phyloP scores from a whole-genome alignment of 2,329 filamentous ascomycete genomes.

The Colletotrichum sp. region DNA sequence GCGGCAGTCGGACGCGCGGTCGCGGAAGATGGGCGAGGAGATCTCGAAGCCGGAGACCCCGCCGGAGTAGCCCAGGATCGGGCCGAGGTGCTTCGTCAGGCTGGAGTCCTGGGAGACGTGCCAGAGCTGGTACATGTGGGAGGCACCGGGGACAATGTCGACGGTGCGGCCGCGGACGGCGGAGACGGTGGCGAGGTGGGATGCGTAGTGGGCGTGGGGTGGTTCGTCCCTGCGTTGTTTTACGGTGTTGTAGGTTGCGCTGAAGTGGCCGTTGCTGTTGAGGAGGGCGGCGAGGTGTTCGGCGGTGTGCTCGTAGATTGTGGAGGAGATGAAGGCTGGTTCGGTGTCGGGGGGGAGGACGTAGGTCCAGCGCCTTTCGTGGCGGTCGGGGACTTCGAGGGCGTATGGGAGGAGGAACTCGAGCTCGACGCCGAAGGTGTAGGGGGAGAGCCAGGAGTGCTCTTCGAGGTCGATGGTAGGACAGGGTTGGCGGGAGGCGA shows the following conservation, averaged over 20 bases:
- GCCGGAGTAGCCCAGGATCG: neutral
- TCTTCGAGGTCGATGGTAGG: neutral
- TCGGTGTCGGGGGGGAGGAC: rapidly evolving
- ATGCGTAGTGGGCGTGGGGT: neutral
- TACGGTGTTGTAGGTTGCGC: neutral
- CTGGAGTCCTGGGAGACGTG: neutral
- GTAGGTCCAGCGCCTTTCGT: neutral
- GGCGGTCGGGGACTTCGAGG: neutral
- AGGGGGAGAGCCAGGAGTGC: neutral
- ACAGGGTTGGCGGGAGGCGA: neutral
- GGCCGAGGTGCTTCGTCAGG: neutral
- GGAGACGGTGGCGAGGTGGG: neutral
- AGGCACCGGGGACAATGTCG: neutral
- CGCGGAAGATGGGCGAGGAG: neutral
- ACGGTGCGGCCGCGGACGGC: neutral
- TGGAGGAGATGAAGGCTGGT: neutral
- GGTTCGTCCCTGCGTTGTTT: neutral
- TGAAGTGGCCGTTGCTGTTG: neutral
- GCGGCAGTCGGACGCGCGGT: neutral
- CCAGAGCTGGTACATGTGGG: neutral
- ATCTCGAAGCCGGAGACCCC: constrained; percentile 6
- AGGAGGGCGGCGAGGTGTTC: neutral
- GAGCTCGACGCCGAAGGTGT: constrained; percentile 16
- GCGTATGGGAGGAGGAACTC: constrained; percentile 6
- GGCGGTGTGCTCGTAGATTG: neutral